These are phyloP conservation scores for Spathaspora sp. DNA, from an alignment of 805 yeast genomes.

Conservation along the genomic window DNA sequence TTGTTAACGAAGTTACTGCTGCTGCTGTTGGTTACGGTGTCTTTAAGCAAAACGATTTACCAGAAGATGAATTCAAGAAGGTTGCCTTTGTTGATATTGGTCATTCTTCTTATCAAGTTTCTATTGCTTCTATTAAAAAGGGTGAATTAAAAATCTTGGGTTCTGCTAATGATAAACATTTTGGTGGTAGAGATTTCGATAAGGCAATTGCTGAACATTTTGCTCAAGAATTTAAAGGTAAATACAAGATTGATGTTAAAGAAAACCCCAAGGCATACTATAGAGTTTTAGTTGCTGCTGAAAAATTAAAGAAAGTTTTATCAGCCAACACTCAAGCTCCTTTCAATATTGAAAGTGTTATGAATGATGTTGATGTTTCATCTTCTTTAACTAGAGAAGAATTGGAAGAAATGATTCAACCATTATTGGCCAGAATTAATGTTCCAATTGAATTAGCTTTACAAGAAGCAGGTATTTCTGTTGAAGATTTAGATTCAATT, in stretches of 20 bases:
- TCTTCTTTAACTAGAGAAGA: conserved; percentile 86
- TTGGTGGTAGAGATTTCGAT: conserved; percentile 98
- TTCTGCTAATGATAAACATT: conserved; percentile 89
- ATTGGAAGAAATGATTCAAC: conserved; percentile 84
- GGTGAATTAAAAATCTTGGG: conserved; percentile 95
- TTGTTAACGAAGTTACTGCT: conserved; percentile 95
- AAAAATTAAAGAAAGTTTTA: conserved; percentile 89
- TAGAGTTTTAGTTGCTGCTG: conserved; percentile 89
- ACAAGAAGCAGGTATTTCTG: conserved; percentile 68
- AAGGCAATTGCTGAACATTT: conserved; percentile 91
- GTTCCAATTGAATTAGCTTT: conserved; percentile 81
- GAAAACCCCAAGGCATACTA: conserved; percentile 92
- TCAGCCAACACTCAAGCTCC: conserved; percentile 96
- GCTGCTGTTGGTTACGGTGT: conserved; percentile 99
- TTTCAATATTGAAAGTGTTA: conserved; percentile 90
- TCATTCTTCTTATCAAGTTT: conserved; percentile 89
- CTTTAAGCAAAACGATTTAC: conserved; percentile 87
- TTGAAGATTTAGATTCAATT: conserved; percentile 78
- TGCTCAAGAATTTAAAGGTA: conserved; percentile 85
- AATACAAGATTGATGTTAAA: conserved; percentile 90
- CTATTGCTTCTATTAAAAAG: conserved; percentile 86
- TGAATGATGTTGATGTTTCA: conserved; percentile 95
- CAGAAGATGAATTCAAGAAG: conserved; percentile 87
- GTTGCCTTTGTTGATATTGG: conserved; percentile 97
- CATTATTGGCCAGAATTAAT: conserved; percentile 71